Base-by-base conservation (phyloP, 345 rosid genomes). In the Conringia planisiliqua region DNA sequence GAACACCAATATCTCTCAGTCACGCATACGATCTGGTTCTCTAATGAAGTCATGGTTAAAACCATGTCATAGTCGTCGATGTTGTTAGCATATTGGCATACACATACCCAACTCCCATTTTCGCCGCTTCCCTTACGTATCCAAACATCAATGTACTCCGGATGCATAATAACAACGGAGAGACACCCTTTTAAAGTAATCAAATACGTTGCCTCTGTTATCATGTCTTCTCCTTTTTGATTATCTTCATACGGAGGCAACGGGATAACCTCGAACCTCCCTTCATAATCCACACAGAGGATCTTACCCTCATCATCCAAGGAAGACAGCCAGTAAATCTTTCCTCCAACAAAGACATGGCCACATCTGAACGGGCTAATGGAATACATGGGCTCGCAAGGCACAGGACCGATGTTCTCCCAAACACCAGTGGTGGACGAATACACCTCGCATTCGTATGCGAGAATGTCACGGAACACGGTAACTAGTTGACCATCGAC, bases 391-490 rank as follows among this genome's bases (percentile, higher is more conserved):
- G 84, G 81, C 77, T 4, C n/a, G 3, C 40, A 32, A 46, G 79
- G 79, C 35, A 65, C 79, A 3, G 0, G 40, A 27, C 84, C 82
- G 3, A 78, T 70, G 5, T 63, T 54, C 59, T 70, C 26, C 82
- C 82, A 81, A 39, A 51, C 74, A 59, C 82, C 47, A 10, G 38
- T 59, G 42, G 7, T 74, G 3, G 84, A 81, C 4, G 74, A 74
- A 70, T 59, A 81, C 12, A 81, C 66, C 66, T 78, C 84, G 47
- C 79, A 77, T 46, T 56, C 75, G 22, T 30, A 60, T 22, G 2
- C 24, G 24, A 22, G 24, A 22, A 2, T 22, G 24, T 22, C 1
- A 1, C 24, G 24, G 24, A 1, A 2, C 24, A 22, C 24, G 1
- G 2, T 22, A 22, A 22, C 24, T 22, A 22, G 2, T 22, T 22